Evolutionary conservation across 2,329 filamentous ascomycete genomes (phyloP), one percentile per base, ranked within the genome.

Genomic region (Cytospora piceae): DNA sequence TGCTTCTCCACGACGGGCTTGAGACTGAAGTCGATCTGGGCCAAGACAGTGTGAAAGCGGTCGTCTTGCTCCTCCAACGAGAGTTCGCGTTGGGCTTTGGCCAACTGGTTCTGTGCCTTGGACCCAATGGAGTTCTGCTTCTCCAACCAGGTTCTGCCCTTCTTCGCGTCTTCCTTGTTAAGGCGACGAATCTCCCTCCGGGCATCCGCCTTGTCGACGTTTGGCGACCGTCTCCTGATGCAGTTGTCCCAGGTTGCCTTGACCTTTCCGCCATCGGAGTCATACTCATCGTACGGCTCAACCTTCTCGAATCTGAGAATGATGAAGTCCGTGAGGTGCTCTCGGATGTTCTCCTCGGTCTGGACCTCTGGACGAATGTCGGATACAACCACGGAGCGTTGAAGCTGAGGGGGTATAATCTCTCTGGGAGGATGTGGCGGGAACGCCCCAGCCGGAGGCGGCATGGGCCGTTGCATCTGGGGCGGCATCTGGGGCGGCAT

Each of bases 291-390:
- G 15, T 72, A 69, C 51, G 72, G 72, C 14, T 70, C 58, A 24
- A 73, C 68, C 72, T 78, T 82, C 66, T 82, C 77, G 58, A 83
- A 77, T 0, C 78, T 80, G 56, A 79, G 73, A 20, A 81, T 75
- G 34, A 73, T 58, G 67, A 79, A 82, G 1, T 77, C 74, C 0
- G 82, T 79, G 17, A 82, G 75, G 4, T 69, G 65, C 4, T 78
- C 75, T 6, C 73, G 75, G 54, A 79, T 79, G 15, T 81, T 74
- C 7, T 75, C 72, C 29, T 79, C 74, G 0, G 77, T 80, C 61
- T 76, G 69, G 20, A 72, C 71, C 51, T 79, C 76, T 11, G 72
- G 67, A 34, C 76, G 76, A 58, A 81, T 72, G 62, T 83, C 80
- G 9, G 73, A 75, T 24, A 75, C 72, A 58, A 72, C 70, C 52